Evolutionary conservation across 108 stramenopile genomes (phyloP), one percentile per base, ranked within the genome.

Genomic region (Cylindrotheca fusiformis): DNA sequence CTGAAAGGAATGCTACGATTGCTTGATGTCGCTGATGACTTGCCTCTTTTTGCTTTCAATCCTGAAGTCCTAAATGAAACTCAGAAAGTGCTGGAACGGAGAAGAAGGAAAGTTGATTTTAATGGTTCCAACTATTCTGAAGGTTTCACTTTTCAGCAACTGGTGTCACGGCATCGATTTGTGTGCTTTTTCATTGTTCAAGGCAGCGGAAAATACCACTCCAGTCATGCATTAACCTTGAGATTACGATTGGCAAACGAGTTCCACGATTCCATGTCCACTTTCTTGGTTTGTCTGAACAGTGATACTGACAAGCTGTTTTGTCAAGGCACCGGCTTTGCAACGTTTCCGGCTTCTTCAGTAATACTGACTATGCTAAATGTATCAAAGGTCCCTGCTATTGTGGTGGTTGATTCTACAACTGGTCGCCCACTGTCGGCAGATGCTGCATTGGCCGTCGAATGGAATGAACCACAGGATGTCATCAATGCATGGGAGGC

Each of bases 251-350:
- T 72, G 17, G 71, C 71, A 0, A n/a, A 22, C 19, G 57, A 65
- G 1, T 72, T 56, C 31, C 71, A 72, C 46, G 71, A 72, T 2
- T 51, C 59, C 3, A 65, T 72, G 57, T 52, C 56, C 19, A 72
- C 71, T 1, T 64, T 72, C 59, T 36, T 72, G 2, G 23, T 72
- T 4, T n/a, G 52, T 28, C 57, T 56, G 24, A 30, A 51, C 8
- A 8, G 41, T 23, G 52, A 66, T 14, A 48, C 22, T 27, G 26
- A 29, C 28, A 23, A 23, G 32, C 1, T 45, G 1, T 74, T 74
- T 55, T 61, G 72, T 54, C 48, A 33, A 50, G 71, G 71, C 0
- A 72, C 71, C 6, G 71, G 71, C 3, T 72, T 72, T 58, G 51
- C 57, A 17, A 12, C 21, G 0, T 24, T 72, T 14, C 57, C 71